Evolutionary conservation across 441 rosid genomes (phyloP).

Genomic region (Mallotus japonicus): DNA sequence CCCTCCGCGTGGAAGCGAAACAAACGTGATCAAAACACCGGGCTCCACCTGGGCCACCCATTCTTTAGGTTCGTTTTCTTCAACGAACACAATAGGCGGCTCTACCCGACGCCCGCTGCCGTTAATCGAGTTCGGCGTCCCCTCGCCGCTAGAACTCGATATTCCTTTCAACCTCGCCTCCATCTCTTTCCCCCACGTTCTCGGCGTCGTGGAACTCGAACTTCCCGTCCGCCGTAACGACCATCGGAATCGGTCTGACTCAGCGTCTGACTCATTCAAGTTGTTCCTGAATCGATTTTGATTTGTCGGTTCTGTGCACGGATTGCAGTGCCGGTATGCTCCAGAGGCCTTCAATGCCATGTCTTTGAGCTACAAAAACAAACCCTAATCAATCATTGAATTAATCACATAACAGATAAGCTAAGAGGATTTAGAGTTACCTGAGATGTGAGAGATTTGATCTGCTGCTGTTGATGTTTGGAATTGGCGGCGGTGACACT

Average conservation of each 20-base stretch:
- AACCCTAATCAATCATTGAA: constrained; percentile 2
- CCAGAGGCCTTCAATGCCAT: constrained; percentile 97
- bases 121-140: constrained; percentile 74
- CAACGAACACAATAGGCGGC: constrained; percentile 73
- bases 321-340: constrained; percentile 82
- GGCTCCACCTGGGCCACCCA: constrained; percentile 99
- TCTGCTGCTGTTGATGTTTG: constrained; percentile 37
- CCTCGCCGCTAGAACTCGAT: constrained; percentile 95
- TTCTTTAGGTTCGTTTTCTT: constrained; percentile 88
- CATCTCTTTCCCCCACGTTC: constrained; percentile 95
- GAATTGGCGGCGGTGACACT: constrained; percentile 16
- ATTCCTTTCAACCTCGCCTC: constrained; percentile 90
- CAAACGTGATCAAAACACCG: constrained; percentile 77
- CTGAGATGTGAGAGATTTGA: constrained; percentile 85
- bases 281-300: constrained; percentile 37
- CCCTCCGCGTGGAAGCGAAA: constrained; percentile 79
- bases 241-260: constrained; percentile 65
- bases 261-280: constrained; percentile 52
- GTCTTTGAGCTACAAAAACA: constrained; percentile 55
- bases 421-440: constrained; percentile 23
- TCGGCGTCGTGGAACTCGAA: constrained; percentile 55
- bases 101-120: constrained; percentile 83
- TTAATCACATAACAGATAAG: neutral
- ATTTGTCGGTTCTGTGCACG: constrained; percentile 57
- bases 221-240: constrained; percentile 68